Base-by-base conservation (phyloP, 352 stramenopile genomes). In the Phytophthora citricola region DNA sequence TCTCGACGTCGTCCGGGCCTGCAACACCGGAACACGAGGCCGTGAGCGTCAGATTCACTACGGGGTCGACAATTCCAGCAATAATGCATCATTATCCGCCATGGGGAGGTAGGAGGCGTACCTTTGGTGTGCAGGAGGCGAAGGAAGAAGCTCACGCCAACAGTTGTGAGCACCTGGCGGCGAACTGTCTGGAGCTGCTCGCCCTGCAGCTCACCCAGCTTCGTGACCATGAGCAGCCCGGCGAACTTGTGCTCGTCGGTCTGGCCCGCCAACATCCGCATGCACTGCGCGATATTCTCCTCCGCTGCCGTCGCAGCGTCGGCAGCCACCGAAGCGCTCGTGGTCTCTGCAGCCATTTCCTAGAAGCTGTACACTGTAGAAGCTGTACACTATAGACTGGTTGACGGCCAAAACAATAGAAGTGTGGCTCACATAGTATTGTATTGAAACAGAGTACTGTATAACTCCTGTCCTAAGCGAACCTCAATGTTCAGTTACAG, bases 201-300 rank as follows among this genome's bases (percentile, higher is more conserved):
- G 40, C 50, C 50, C 17, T 78, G 61, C 20, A 93, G 58, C 7
- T 82, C 63, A 20, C 61, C 61, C 39, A 94, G 81, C 65, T 94
- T 96, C 22, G 88, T 91, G 76, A 94, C 66, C 88, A 96, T 96
- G 36, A 94, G 76, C 73, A 96, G 63, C 1, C 88, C 88, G 1
- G 88, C 88, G 54, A 96, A 94, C 66, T 94, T 94, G 80, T 96
- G 85, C 71, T 96, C 88, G 47, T 96, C 86, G 6, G 80, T 88
- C 24, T 76, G 75, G 0, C 88, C 88, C 44, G 72, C 65, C 36
- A 96, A 73, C 69, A 94, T 88, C 17, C 65, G 73, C 69, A 96
- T 69, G 46, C 88, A 96, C 32, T 92, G 78, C 53, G 64, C 64
- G 24, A 83, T 58, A 46, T 74, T 77, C 54, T 79, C 66, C 17